These are phyloP conservation scores for Vicia faba DNA, from an alignment of 306 rosid species.

Conservation along the genomic window DNA sequence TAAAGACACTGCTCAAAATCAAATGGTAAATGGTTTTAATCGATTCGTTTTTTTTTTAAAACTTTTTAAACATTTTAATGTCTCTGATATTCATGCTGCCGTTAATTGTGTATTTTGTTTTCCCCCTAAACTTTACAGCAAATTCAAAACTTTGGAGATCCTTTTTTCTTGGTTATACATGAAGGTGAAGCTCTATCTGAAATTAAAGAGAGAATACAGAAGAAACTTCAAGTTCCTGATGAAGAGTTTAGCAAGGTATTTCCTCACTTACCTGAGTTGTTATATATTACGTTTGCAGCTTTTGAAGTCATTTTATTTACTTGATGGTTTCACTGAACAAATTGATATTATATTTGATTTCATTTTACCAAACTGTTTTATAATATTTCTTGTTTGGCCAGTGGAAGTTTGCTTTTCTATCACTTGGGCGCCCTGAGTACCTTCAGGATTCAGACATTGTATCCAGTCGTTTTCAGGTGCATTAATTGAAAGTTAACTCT, in stretches of 20 bases:
- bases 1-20: constrained; percentile 80
- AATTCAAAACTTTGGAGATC: constrained; percentile 88
- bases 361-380: constrained; percentile 9
- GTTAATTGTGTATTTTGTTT: constrained; percentile 19
- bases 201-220: constrained; percentile 68
- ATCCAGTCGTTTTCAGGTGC: constrained; percentile 80
- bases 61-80: not conserved
- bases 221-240: constrained; percentile 72
- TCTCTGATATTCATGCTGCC: not conserved
- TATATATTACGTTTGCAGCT: not conserved
- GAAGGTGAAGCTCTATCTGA: constrained; percentile 83
- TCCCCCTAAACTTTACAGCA: constrained; percentile 50
- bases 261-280: constrained; percentile 7
- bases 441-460: constrained; percentile 79
- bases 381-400: constrained; percentile 38
- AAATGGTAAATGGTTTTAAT: constrained; percentile 52
- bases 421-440: constrained; percentile 83
- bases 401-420: constrained; percentile 91
- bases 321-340: constrained; percentile 10
- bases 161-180: constrained; percentile 80
- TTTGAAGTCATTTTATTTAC: constrained; percentile 29
- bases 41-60: not conserved
- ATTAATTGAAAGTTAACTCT: constrained; percentile 21
- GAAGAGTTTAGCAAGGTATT: constrained; percentile 83
- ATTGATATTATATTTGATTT: constrained; percentile 2